phyloP scores from a whole-genome alignment of 352 stramenopile species.

The Phytophthora syringae region DNA sequence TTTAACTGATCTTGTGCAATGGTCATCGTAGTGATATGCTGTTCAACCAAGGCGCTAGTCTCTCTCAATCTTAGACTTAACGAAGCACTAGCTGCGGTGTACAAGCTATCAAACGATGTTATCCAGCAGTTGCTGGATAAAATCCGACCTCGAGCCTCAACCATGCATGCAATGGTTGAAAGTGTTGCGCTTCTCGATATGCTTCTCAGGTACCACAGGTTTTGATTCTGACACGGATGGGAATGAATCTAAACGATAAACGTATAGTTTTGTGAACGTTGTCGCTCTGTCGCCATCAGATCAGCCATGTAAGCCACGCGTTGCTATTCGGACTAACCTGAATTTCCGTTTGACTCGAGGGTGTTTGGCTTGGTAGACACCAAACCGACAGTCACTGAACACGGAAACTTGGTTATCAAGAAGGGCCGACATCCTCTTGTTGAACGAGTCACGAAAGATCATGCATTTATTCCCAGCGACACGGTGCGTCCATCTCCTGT shows the following conservation, averaged over 20 bases:
- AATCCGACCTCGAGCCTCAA: constrained; percentile 72
- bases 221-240: background rate
- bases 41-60: constrained; percentile 88
- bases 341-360: background rate
- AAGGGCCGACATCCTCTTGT: constrained; percentile 82
- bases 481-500: constrained; percentile 43
- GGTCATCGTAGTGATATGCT: constrained; percentile 66
- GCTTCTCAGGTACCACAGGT: constrained; percentile 72
- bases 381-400: constrained; percentile 64
- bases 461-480: constrained; percentile 87
- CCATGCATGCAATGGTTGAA: constrained; percentile 90
- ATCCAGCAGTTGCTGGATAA: constrained; percentile 86
- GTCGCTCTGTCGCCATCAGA: constrained; percentile 78
- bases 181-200: constrained; percentile 93
- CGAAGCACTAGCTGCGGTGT: constrained; percentile 85
- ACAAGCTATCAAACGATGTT: constrained; percentile 89
- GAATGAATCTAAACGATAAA: background rate
- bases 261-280: constrained; percentile 86
- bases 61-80: constrained; percentile 85
- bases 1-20: constrained; percentile 16
- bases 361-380: constrained; percentile 48
- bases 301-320: constrained; percentile 60
- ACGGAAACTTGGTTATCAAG: constrained; percentile 85
- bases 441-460: constrained; percentile 69
- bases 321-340: background rate